Evolutionary conservation across 2,329 filamentous ascomycete genomes (phyloP), one percentile per base, ranked within the genome.

Genomic region (Didymella exigua): DNA sequence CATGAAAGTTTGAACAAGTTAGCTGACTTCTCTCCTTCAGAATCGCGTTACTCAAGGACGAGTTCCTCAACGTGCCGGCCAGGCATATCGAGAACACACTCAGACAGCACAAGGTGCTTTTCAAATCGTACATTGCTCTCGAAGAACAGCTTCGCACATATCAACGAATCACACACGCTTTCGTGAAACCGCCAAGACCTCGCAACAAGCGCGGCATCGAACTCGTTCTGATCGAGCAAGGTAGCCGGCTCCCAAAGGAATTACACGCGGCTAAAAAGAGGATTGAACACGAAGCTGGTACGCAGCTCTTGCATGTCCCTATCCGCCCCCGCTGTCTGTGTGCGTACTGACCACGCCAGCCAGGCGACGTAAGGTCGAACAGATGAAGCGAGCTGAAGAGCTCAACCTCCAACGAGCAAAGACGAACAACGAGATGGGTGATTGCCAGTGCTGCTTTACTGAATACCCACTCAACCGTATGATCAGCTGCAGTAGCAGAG

Each of bases 371-470:
- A 63, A 67, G 51, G 49, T 63, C n/a, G 60, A 63, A 50, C 58
- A 69, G 36, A 52, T 54, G 18, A 42, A 62, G 33, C 51, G 55
- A 23, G 55, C 56, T 2, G 78, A 79, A 60, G 61, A 73, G 29
- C 62, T 67, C 16, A 79, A 79, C 41, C 54, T 75, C 13, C 41
- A 56, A 10, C 45, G 47, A 45, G 71, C 73, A 14, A 48, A 61
- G 14, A 54, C 48, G 34, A 61, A 60, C 18, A 61, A 86, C 0
- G 79, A 82, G 16, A 77, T 88, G 34, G 73, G 79, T 10, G 89
- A 93, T 62, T 96, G 77, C 63, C 82, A 81, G 37, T 91, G 89
- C 67, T 96, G 91, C 73, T 95, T 84, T 66, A 79, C 80, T 6
- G 86, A 91, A 4, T 79, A 81, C 44, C 81, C 89, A 2, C 73